Evolutionary conservation across 129 eudicot genomes (phyloP).

Genomic region (Smallanthus sonchifolius): DNA sequence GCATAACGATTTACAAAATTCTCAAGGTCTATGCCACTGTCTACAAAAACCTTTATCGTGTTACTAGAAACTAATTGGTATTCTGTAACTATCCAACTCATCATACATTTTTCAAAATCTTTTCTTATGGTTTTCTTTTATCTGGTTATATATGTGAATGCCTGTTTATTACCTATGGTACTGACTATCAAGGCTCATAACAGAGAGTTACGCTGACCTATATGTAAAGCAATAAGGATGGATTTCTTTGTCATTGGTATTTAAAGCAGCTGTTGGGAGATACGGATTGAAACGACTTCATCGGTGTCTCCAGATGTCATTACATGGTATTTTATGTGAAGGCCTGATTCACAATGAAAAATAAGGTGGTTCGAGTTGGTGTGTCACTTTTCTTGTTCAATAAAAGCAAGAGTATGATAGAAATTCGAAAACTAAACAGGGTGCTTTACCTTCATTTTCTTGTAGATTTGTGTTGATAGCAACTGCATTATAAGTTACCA

Average conservation of each 20-base stretch:
- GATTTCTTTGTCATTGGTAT: not conserved
- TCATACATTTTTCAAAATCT: not conserved
- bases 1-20: slow-evolving; percentile 27
- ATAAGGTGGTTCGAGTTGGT: not conserved
- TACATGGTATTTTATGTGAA: slow-evolving; percentile 69
- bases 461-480: slow-evolving; percentile 90
- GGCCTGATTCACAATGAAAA: slow-evolving; percentile 43
- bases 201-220: slow-evolving; percentile 11
- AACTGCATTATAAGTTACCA: slow-evolving; percentile 73
- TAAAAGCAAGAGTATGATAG: not conserved
- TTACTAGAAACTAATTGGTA: slow-evolving; percentile 5
- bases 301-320: slow-evolving; percentile 79
- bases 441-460: slow-evolving; percentile 72
- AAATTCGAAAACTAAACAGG: not conserved
- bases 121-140: not conserved
- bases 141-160: not conserved
- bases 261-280: slow-evolving; percentile 87
- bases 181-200: slow-evolving; percentile 7
- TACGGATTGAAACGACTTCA: slow-evolving; percentile 69
- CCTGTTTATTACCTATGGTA: slow-evolving; percentile 16
- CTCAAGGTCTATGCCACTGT: slow-evolving; percentile 3
- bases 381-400: not conserved
- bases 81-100: not conserved
- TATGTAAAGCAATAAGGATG: slow-evolving; percentile 3
- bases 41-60: not conserved